Percentiles rank a stretch among this genome's conserved stretches.
Evolutionary conservation across 2,329 filamentous ascomycete genomes (phyloP).

Genomic region (Cladosporium phlei): DNA sequence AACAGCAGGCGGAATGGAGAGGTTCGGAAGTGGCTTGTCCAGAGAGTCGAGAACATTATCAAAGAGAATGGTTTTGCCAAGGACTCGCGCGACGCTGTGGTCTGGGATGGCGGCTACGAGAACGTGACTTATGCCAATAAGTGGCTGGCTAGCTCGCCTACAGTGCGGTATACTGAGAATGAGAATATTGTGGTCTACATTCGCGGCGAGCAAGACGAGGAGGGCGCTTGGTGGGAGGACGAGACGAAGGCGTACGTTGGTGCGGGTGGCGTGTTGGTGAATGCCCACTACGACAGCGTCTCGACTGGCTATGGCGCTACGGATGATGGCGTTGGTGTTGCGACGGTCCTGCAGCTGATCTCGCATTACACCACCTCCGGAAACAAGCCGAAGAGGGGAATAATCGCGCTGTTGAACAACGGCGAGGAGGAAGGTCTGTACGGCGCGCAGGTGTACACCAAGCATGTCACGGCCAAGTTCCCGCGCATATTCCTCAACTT

Average conservation of each 20-base stretch:
- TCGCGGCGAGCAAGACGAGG: slow-evolving; percentile 69
- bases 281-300: slow-evolving; percentile 92
- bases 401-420: slow-evolving; percentile 87
- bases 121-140: slow-evolving; percentile 61
- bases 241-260: slow-evolving; percentile 37
- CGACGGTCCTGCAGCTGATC: slow-evolving; percentile 79
- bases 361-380: slow-evolving; percentile 71
- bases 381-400: slow-evolving; percentile 69
- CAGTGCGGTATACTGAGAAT: slow-evolving; percentile 75
- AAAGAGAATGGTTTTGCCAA: slow-evolving; percentile 47
- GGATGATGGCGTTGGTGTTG: slow-evolving; percentile 85
- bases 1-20: slow-evolving; percentile 80
- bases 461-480: slow-evolving; percentile 74
- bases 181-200: slow-evolving; percentile 92
- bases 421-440: slow-evolving; percentile 91
- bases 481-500: slow-evolving; percentile 88
- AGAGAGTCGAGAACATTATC: slow-evolving; percentile 66
- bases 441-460: slow-evolving; percentile 77
- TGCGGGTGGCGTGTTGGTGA: slow-evolving; percentile 75
- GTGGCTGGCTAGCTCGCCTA: slow-evolving; percentile 22
- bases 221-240: slow-evolving; percentile 67
- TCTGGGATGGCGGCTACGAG: slow-evolving; percentile 8
- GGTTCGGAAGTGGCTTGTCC: slow-evolving; percentile 70
- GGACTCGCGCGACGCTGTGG: slow-evolving; percentile 2
- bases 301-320: slow-evolving; percentile 90